Conservation (phyloP, 2,329 filamentous ascomycete species). For the Teratosphaeria destructans region DNA sequence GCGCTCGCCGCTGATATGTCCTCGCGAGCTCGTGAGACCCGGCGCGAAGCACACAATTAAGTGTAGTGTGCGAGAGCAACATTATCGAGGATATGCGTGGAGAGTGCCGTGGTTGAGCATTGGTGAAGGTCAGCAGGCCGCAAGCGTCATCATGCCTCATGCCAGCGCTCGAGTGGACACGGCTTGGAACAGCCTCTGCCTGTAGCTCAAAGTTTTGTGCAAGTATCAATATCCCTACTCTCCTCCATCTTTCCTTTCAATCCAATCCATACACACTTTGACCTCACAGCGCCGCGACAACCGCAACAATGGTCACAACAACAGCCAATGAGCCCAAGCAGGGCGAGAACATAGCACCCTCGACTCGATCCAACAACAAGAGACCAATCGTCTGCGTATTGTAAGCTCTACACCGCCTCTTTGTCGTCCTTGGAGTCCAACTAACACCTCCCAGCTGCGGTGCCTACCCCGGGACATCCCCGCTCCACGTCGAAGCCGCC, state of each 20-base stretch:
- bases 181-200: background rate
- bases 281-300: background rate
- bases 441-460: background rate
- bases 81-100: too few relatives aligned
- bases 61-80: too few relatives aligned
- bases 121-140: background rate
- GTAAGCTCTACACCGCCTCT: slow-evolving; percentile 29
- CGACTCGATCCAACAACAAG: background rate
- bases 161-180: background rate
- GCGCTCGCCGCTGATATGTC: too few relatives aligned
- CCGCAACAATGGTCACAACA: background rate
- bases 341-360: slow-evolving; percentile 1
- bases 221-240: background rate
- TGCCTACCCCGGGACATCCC: slow-evolving; percentile 47
- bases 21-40: too few relatives aligned
- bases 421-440: background rate
- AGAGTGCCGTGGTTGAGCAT: background rate
- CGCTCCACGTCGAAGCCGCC: slow-evolving; percentile 68
- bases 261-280: background rate
- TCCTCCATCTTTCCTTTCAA: background rate
- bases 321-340: background rate
- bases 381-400: slow-evolving; percentile 65
- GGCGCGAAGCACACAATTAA: too few relatives aligned
- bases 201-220: background rate
- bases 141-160: background rate